Evolutionary conservation across 2,329 filamentous ascomycete genomes (phyloP), one percentile per base, ranked within the genome.

Genomic region (Rhynchosporium secalis): DNA sequence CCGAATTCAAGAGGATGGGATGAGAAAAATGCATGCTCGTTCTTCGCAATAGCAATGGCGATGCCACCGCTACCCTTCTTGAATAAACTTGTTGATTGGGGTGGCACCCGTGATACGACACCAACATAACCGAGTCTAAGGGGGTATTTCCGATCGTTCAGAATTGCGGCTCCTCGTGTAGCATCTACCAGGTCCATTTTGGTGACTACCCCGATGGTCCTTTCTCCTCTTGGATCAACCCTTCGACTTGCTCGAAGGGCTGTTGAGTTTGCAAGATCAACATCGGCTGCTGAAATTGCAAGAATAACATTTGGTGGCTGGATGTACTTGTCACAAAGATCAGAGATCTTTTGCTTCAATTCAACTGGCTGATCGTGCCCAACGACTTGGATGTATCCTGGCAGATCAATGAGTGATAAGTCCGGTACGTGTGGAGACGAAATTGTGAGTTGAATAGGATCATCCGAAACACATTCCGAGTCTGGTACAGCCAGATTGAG

Each of bases 141-240:
- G 46, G 95, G 94, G 72, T 99, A 99, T 75, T 98, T 96, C 73
- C 87, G 89, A 75, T 99, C 94, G 31, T 83, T 87, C 26, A 99
- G 80, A 38, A 99, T 91, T 41, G 85, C 82, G 13, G 86, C 83
- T 36, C 93, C 95, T 62, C 94, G 86, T 7, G 81, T 79, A 3
- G 95, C 83, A 69, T 98, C 94, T 7, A 99, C 93, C 28, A 99
- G 82, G 72, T 99, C 95, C 94, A 99, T 97, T 79, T 99, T 99
- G 3, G 95, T 99, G 47, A 99, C 88, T n/a, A 99, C 95, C 49
- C 95, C 95, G 72, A 99, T 99, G 0, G 95, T 99, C 65, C 95
- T 85, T 77, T 99, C 95, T 60, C 95, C 95, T 64, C 95, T 84
- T 1, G 95, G 95, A 72, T 99, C 95, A 33, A 98, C 93, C 69